Conservation (phyloP, 2,329 filamentous ascomycete species). For the Penicillium sp. region DNA sequence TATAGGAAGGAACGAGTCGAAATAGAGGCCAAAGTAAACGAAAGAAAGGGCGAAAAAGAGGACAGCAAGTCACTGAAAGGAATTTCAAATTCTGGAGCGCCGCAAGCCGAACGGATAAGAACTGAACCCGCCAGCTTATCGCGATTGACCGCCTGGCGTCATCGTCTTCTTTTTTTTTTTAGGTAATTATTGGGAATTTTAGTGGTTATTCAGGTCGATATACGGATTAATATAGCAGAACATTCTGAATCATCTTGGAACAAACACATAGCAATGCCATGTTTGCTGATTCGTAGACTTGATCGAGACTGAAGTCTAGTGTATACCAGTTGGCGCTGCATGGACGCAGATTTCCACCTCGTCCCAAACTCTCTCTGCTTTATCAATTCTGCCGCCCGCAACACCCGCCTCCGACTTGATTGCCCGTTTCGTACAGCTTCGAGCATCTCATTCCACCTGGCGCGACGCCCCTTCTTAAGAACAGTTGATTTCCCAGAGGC, state of each 20-base stretch:
- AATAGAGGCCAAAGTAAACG: neutral
- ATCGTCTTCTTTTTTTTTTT: slow-evolving; percentile 3
- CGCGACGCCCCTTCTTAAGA: neutral
- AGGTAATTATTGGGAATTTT: neutral
- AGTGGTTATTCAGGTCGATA: too few species aligned
- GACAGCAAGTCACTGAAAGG: neutral
- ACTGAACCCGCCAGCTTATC: slow-evolving; percentile 22
- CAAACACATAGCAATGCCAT: neutral
- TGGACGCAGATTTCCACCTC: neutral
- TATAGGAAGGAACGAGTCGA: neutral
- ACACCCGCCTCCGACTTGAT: neutral
- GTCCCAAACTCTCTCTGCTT: neutral
- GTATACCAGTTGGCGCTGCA: neutral
- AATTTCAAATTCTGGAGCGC: slow-evolving; percentile 10
- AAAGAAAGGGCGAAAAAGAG: neutral
- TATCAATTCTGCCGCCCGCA: slow-evolving; percentile 26
- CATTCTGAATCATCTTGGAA: neutral
- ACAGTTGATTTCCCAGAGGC: slow-evolving; percentile 7
- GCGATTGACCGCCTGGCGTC: slow-evolving; percentile 26
- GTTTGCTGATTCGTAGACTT: neutral
- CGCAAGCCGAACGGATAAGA: slow-evolving; percentile 19
- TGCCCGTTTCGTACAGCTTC: neutral
- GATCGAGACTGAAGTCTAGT: neutral
- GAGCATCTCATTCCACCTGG: neutral
- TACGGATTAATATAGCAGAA: too few species aligned